A percentile compares a stretch with the other conserved stretches of the same genome.
phyloP scores from a whole-genome alignment of 2,329 filamentous ascomycete genomes.

The Phaeosphaeria sp. region DNA sequence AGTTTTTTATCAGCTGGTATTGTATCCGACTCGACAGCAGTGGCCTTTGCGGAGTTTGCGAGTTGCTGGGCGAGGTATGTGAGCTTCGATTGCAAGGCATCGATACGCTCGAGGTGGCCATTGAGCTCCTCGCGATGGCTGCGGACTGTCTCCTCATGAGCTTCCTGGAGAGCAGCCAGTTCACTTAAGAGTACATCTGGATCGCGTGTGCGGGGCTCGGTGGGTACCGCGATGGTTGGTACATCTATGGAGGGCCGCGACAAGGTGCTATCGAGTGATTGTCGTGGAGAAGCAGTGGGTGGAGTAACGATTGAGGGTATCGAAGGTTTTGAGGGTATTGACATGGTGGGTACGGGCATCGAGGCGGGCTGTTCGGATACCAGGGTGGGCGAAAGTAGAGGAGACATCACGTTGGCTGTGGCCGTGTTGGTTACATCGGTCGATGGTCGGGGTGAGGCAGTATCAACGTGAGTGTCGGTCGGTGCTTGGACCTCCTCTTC shows the following conservation, averaged over 20 bases:
- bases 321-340: conserved; percentile 22
- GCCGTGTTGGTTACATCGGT: conserved; percentile 23
- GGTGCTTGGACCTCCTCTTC: conserved; percentile 19
- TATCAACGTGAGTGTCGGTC: conserved; percentile 14
- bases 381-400: conserved; percentile 16
- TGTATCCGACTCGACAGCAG: conserved; percentile 54
- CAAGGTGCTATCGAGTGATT: conserved; percentile 40
- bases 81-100: conserved; percentile 88
- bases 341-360: conserved; percentile 35
- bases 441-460: conserved; percentile 30
- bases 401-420: conserved; percentile 6
- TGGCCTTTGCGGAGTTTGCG: conserved; percentile 74
- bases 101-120: conserved; percentile 84
- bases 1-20: conserved; percentile 71
- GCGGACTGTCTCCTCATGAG: conserved; percentile 58
- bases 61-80: conserved; percentile 85
- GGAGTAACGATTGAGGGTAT: conserved; percentile 43
- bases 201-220: conserved; percentile 22
- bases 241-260: conserved; percentile 41
- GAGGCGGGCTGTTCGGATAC: conserved; percentile 47
- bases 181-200: conserved; percentile 50
- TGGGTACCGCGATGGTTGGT: conserved; percentile 43
- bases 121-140: conserved; percentile 83
- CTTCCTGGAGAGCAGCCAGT: conserved; percentile 57
- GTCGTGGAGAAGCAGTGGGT: conserved; percentile 35